A percentile compares a stretch with the other conserved stretches of the same genome.
Evolutionary conservation across 2,329 filamentous ascomycete species (phyloP).

Genomic region (Diaporthe sp.): DNA sequence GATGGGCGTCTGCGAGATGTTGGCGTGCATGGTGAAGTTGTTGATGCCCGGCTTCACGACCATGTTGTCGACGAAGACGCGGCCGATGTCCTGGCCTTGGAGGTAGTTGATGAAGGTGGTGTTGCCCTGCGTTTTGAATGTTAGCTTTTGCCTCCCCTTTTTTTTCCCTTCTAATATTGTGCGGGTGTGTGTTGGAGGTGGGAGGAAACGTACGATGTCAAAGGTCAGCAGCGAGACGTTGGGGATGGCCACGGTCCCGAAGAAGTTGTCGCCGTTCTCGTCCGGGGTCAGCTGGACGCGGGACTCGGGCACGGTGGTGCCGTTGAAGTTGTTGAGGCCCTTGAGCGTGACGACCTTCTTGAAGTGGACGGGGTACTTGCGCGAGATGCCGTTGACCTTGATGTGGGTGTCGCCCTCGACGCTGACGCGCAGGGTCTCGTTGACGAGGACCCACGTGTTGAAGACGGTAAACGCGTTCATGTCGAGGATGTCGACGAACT

Average conservation of each 20-base stretch:
- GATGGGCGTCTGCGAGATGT: conserved; percentile 64
- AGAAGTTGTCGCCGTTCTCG: conserved; percentile 70
- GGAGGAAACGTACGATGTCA: conserved; percentile 66
- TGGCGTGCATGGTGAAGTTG: conserved; percentile 66
- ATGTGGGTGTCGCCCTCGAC: conserved; percentile 67
- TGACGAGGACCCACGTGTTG: conserved; percentile 67
- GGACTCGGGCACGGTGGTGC: conserved; percentile 66
- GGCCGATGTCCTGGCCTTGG: conserved; percentile 66
- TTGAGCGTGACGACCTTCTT: conserved; percentile 67
- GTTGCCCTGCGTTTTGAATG: conserved; percentile 64
- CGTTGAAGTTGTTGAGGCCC: conserved; percentile 69
- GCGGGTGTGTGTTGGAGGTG: background rate
- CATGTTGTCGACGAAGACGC: conserved; percentile 70
- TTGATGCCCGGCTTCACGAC: conserved; percentile 72
- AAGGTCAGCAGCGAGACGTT: conserved; percentile 76
- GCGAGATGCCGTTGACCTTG: conserved; percentile 63
- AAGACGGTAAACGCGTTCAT: conserved; percentile 66
- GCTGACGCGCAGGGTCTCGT: conserved; percentile 64
- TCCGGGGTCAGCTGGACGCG: conserved; percentile 58
- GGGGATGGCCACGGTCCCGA: conserved; percentile 70
- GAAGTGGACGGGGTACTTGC: conserved; percentile 66
- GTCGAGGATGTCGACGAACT: conserved; percentile 62
- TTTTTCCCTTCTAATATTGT: background rate
- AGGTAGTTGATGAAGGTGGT: conserved; percentile 72
- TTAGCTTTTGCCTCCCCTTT: conserved; percentile 15